Conservation (phyloP, 805 yeast species). For the Nakazawaea wickerhamii region DNA sequence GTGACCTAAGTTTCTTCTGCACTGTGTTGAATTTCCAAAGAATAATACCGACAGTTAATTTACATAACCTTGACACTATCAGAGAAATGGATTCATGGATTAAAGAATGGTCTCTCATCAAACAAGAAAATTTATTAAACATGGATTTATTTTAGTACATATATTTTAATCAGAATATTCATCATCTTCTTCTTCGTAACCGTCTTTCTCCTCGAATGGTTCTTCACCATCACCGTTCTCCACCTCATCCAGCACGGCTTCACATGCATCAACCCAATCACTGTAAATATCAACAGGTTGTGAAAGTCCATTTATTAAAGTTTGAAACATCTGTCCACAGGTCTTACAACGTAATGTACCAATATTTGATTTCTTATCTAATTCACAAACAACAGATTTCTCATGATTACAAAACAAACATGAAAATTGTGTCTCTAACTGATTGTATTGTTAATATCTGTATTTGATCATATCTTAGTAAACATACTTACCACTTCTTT, state of each 20-base stretch:
- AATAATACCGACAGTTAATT: slow-evolving; percentile 78
- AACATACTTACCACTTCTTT: slow-evolving; percentile 49
- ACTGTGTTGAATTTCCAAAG: slow-evolving; percentile 40
- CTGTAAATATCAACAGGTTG: slow-evolving; percentile 94
- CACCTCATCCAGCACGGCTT: slow-evolving; percentile 74
- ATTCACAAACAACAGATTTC: slow-evolving; percentile 77
- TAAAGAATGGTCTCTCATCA: slow-evolving; percentile 23
- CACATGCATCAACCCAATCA: slow-evolving; percentile 98
- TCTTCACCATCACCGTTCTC: slow-evolving; percentile 32
- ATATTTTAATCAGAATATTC: slow-evolving; percentile 16
- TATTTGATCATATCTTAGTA: too few relatives aligned
- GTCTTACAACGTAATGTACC: slow-evolving; percentile 87
- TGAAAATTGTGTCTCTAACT: slow-evolving; percentile 75
- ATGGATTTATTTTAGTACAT: slow-evolving; percentile 15
- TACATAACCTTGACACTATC: slow-evolving; percentile 22
- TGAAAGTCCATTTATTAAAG: slow-evolving; percentile 74
- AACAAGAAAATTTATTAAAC: slow-evolving; percentile 10
- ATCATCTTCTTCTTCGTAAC: slow-evolving; percentile 21
- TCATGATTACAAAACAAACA: slow-evolving; percentile 96
- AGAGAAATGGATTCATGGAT: slow-evolving; percentile 31
- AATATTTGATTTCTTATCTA: slow-evolving; percentile 80
- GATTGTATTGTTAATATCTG: background rate
- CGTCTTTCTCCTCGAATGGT: slow-evolving; percentile 25
- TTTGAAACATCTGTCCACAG: slow-evolving; percentile 91
- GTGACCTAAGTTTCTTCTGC: slow-evolving; percentile 69